Conservation (phyloP, 257 asterid species). For the Sherardia arvensis region DNA sequence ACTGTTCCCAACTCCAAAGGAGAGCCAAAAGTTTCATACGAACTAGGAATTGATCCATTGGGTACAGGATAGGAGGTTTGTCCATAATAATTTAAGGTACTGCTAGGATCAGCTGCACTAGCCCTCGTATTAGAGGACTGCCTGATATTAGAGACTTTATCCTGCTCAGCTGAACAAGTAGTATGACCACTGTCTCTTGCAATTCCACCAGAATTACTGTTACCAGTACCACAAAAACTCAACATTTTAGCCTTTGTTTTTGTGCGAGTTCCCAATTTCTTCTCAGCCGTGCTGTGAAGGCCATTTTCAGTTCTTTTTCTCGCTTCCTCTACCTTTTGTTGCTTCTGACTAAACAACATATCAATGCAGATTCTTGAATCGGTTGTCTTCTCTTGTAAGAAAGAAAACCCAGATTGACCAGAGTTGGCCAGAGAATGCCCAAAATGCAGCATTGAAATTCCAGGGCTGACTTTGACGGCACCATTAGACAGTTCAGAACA, state of each 20-base stretch:
- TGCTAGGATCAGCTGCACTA: constrained; percentile 20
- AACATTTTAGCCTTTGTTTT: constrained; percentile 19
- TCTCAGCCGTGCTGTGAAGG: constrained; percentile 21
- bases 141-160: constrained; percentile 14
- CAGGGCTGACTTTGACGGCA: constrained; percentile 20
- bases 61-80: constrained; percentile 20
- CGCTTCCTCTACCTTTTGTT: constrained; percentile 18
- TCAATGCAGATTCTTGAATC: constrained; percentile 14
- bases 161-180: constrained; percentile 23
- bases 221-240: constrained; percentile 19
- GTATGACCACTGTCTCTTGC: constrained; percentile 19
- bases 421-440: constrained; percentile 18
- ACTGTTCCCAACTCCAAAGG: constrained; percentile 15
- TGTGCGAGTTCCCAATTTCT: constrained; percentile 18
- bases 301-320: constrained; percentile 12
- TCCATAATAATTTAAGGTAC: constrained; percentile 22
- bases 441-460: constrained; percentile 11
- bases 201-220: constrained; percentile 19
- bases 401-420: constrained; percentile 23
- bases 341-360: constrained; percentile 16
- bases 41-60: constrained; percentile 16
- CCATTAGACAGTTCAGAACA: constrained; percentile 15
- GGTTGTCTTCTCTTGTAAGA: constrained; percentile 16
- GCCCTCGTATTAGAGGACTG: constrained; percentile 19
- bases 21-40: constrained; percentile 18